These are phyloP conservation scores for Spirogloea muscicola DNA, from an alignment of 139 green algal genomes.

Conservation along the genomic window DNA sequence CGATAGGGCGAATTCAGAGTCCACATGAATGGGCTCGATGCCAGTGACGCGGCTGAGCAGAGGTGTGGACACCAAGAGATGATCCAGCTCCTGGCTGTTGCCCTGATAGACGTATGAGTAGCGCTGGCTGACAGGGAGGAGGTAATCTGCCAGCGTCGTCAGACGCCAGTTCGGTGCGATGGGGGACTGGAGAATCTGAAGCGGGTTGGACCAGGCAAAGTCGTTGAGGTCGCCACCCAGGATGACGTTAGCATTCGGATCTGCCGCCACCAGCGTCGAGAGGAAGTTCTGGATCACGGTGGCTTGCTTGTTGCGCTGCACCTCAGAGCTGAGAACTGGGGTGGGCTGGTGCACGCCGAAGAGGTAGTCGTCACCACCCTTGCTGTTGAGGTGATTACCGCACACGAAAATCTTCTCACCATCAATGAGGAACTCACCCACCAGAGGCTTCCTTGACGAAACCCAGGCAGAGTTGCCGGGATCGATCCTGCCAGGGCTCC, in stretches of 20 bases:
- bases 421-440: constrained; percentile 5
- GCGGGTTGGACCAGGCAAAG: neutral
- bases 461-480: neutral
- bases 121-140: neutral
- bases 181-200: neutral
- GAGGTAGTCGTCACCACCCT: neutral
- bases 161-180: no score
- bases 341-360: neutral
- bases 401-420: constrained; percentile 3
- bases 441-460: constrained; percentile 5
- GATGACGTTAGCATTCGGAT: neutral
- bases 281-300: neutral
- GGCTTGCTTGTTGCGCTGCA: constrained; percentile 3
- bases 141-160: neutral
- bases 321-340: neutral
- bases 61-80: neutral
- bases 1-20: constrained; percentile 6
- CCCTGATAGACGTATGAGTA: neutral
- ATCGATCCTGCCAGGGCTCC: neutral
- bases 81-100: constrained; percentile 6
- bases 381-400: neutral
- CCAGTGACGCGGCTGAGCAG: neutral
- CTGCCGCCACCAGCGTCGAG: neutral
- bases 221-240: neutral
- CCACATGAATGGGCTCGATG: neutral